These are phyloP conservation scores for Pneumocystis canis DNA, from an alignment of 1,139 yeast genomes.

Conservation along the genomic window DNA sequence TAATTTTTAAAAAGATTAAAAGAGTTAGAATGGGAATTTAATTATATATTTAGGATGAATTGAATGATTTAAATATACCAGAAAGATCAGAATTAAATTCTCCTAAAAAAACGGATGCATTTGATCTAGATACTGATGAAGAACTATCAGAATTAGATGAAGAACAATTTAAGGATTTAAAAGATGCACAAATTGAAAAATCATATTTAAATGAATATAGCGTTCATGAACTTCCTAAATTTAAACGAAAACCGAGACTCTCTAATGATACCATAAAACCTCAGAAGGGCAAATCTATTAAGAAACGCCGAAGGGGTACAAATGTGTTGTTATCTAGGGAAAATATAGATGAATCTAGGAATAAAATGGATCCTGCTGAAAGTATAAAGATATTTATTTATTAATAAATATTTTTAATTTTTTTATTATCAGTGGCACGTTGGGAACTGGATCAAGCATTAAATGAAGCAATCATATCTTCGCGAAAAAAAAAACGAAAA, in stretches of 20 bases:
- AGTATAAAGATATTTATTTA: slow-evolving; percentile 4
- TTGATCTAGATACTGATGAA: slow-evolving; percentile 20
- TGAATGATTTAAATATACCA: neutral
- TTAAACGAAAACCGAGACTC: slow-evolving; percentile 21
- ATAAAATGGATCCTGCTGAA: slow-evolving; percentile 3
- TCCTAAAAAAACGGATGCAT: slow-evolving; percentile 3
- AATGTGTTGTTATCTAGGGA: slow-evolving; percentile 21
- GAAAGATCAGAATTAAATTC: neutral
- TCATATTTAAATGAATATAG: slow-evolving; percentile 25
- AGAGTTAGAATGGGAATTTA: neutral
- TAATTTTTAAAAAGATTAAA: neutral
- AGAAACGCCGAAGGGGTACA: slow-evolving; percentile 17
- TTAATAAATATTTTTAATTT: slow-evolving; percentile 9
- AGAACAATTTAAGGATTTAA: slow-evolving; percentile 24
- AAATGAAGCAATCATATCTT: slow-evolving; percentile 56
- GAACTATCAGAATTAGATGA: slow-evolving; percentile 30
- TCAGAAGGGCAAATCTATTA: slow-evolving; percentile 8
- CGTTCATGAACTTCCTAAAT: slow-evolving; percentile 24
- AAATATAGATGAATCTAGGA: slow-evolving; percentile 20
- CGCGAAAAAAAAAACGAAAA: slow-evolving; percentile 34
- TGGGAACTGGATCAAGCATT: slow-evolving; percentile 67
- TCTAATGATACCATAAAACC: slow-evolving; percentile 3
- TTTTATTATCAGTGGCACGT: slow-evolving; percentile 38
- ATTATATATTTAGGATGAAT: neutral
- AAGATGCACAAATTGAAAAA: slow-evolving; percentile 19